Evolutionary conservation across 306 rosid species (phyloP).

Genomic region (Cicer yamashitae): DNA sequence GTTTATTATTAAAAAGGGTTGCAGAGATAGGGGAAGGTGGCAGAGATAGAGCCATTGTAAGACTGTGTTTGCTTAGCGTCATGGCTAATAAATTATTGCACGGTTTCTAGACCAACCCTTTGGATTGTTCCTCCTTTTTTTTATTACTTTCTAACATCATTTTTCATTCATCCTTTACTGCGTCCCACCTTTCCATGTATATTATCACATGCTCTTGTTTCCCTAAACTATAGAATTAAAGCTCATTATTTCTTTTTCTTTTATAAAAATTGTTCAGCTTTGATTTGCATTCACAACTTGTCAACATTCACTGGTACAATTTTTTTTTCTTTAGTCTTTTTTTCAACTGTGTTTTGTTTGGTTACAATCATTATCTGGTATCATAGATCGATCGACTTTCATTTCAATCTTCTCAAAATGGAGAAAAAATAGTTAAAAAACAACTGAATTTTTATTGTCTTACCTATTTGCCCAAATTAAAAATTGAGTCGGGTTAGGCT

Average conservation of each 20-base stretch:
- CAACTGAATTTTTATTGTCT: no score
- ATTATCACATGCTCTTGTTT: conserved; percentile 73
- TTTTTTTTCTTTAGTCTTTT: neutral
- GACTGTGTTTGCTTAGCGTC: conserved; percentile 70
- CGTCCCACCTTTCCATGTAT: conserved; percentile 74
- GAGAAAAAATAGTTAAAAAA: no score
- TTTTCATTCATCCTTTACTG: conserved; percentile 56
- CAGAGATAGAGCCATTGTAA: conserved; percentile 50
- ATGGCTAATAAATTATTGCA: conserved; percentile 60
- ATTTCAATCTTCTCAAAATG: no score
- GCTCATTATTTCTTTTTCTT: neutral
- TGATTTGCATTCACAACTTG: conserved; percentile 19
- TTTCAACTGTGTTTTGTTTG: neutral
- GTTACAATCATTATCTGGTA: neutral
- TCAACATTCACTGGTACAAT: neutral
- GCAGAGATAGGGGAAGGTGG: conserved; percentile 35
- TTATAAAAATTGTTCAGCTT: neutral
- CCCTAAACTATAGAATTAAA: conserved; percentile 41
- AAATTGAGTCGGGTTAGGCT: no score
- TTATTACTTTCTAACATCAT: conserved; percentile 40
- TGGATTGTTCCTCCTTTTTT: conserved; percentile 56
- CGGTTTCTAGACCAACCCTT: conserved; percentile 61
- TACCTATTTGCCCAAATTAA: no score
- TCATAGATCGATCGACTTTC: no score
- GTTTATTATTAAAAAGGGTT: conserved; percentile 52